Percentiles rank a stretch among this genome's conserved stretches.
phyloP scores from a whole-genome alignment of 2,329 filamentous ascomycete species.

The Beauveria bassiana region DNA sequence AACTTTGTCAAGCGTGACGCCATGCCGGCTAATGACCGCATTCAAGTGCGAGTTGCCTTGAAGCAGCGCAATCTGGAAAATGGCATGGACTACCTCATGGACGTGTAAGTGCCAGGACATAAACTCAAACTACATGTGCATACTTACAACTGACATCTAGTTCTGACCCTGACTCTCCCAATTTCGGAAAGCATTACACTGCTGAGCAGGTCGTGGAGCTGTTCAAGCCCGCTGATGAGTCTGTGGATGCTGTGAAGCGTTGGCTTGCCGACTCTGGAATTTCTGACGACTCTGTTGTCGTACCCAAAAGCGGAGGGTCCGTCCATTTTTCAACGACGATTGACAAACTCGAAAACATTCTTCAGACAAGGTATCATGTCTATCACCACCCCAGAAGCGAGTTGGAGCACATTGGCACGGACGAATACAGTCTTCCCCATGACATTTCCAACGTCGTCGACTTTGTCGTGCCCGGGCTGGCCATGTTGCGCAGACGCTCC shows the following conservation, averaged over 20 bases:
- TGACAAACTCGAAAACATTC: slow-evolving; percentile 36
- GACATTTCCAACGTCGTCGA: slow-evolving; percentile 30
- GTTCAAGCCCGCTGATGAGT: slow-evolving; percentile 21
- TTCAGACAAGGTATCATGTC: slow-evolving; percentile 43
- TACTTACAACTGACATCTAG: neutral
- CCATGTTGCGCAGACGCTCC: slow-evolving; percentile 16
- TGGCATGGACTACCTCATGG: neutral
- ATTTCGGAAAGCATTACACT: slow-evolving; percentile 16
- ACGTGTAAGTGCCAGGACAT: neutral
- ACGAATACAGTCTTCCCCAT: slow-evolving; percentile 30
- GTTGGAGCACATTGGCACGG: slow-evolving; percentile 26
- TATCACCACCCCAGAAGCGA: slow-evolving; percentile 32
- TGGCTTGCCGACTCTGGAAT: slow-evolving; percentile 49
- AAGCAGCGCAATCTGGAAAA: slow-evolving; percentile 6
- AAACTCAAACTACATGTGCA: too few species aligned
- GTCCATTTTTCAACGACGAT: slow-evolving; percentile 13
- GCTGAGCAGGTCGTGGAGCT: neutral
- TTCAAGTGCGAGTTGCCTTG: slow-evolving; percentile 1
- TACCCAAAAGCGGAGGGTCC: slow-evolving; percentile 43
- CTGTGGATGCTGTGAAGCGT: slow-evolving; percentile 39
- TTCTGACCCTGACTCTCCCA: neutral
- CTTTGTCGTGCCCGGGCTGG: slow-evolving; percentile 31
- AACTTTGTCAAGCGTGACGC: neutral
- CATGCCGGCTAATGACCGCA: neutral
- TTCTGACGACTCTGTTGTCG: slow-evolving; percentile 33